A percentile compares a stretch with the other conserved stretches of the same genome.
These are phyloP conservation scores for Aspergillus terreus DNA, from an alignment of 2,329 filamentous ascomycete species.

Conservation along the genomic window DNA sequence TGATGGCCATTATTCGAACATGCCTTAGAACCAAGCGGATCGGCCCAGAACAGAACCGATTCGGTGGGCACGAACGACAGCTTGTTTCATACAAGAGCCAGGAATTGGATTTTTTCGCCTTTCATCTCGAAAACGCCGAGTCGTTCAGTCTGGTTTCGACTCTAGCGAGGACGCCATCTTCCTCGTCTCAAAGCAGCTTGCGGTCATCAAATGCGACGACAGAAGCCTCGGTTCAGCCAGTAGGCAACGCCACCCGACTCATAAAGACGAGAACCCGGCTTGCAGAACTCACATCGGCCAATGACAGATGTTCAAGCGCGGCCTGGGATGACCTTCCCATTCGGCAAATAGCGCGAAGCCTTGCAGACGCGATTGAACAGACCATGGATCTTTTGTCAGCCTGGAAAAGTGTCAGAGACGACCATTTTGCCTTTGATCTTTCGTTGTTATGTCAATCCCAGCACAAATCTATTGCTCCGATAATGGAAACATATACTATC, in stretches of 20 bases:
- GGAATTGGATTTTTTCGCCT: conserved; percentile 31
- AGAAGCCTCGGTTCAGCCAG: background rate
- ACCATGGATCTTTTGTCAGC: conserved; percentile 27
- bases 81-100: conserved; percentile 24
- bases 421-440: conserved; percentile 17
- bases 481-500: conserved; percentile 13
- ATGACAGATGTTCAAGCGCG: conserved; percentile 4
- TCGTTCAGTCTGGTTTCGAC: conserved; percentile 19
- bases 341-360: conserved; percentile 16
- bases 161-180: background rate
- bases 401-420: conserved; percentile 15
- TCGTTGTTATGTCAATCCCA: conserved; percentile 13
- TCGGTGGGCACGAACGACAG: conserved; percentile 16
- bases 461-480: background rate
- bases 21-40: conserved; percentile 32
- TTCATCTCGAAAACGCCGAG: conserved; percentile 22
- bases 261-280: conserved; percentile 21
- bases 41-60: conserved; percentile 24
- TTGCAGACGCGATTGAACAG: conserved; percentile 22
- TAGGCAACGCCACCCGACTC: conserved; percentile 6
- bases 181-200: background rate
- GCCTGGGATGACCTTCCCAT: conserved; percentile 28
- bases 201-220: conserved; percentile 8
- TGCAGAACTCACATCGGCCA: conserved; percentile 18
- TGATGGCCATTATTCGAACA: conserved; percentile 36